Percentiles rank a stretch among this genome's conserved stretches.
These are phyloP conservation scores for Hortiboletus campestris DNA, from an alignment of 768 basidiomycete genomes.

Conservation along the genomic window DNA sequence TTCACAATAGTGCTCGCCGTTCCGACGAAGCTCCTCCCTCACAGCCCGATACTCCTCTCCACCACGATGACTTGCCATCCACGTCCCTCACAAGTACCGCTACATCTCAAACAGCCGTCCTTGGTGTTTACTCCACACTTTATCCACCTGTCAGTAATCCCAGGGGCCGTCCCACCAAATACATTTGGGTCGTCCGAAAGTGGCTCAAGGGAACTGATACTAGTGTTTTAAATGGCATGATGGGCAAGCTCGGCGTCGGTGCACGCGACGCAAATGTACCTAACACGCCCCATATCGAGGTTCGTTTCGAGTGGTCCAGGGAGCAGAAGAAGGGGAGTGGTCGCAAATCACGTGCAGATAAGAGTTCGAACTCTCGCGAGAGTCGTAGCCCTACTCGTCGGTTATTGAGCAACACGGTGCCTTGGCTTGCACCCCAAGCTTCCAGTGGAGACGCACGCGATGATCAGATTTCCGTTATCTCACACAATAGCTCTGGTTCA, in stretches of 20 bases:
- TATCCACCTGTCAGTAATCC: conserved; percentile 45
- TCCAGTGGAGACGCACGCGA: conserved; percentile 10
- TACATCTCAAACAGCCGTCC: conserved; percentile 43
- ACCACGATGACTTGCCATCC: conserved; percentile 14
- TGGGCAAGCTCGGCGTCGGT: conserved; percentile 37
- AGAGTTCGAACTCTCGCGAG: conserved; percentile 10
- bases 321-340: conserved; percentile 22
- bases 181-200: conserved; percentile 75
- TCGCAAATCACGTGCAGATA: conserved; percentile 22
- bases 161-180: conserved; percentile 44
- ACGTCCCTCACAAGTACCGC: conserved; percentile 9
- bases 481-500: conserved; percentile 39
- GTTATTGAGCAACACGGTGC: conserved; percentile 3
- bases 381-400: conserved; percentile 14
- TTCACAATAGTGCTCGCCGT: conserved; percentile 5
- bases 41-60: conserved; percentile 4
- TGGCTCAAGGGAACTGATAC: conserved; percentile 67
- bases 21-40: conserved; percentile 19
- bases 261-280: conserved; percentile 20
- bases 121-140: conserved; percentile 69
- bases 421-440: conserved; percentile 6
- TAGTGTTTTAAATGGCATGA: conserved; percentile 45
- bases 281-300: conserved; percentile 50
- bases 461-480: conserved; percentile 41
- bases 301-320: conserved; percentile 79